A percentile compares a stretch with the other conserved stretches of the same genome.
These are phyloP conservation scores for Kwoniella bestiolae DNA, from an alignment of 768 basidiomycete species.

Conservation along the genomic window DNA sequence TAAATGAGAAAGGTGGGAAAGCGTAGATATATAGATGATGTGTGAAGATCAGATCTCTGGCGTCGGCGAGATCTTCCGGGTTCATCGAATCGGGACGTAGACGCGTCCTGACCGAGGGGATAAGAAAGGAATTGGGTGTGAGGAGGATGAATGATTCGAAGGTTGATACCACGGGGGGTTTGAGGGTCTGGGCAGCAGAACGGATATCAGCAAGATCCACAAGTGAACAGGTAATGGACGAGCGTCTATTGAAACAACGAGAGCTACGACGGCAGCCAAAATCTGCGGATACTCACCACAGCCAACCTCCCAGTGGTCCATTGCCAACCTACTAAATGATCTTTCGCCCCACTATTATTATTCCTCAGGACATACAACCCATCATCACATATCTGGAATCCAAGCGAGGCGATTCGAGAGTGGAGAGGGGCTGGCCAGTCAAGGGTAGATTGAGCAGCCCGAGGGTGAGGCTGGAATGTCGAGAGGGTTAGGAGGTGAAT, in stretches of 20 bases:
- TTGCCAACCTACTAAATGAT: constrained; percentile 49
- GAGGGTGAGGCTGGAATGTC: constrained; percentile 50
- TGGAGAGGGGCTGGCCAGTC: constrained; percentile 30
- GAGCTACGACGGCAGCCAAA: too few species aligned
- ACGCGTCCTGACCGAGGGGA: constrained; percentile 44
- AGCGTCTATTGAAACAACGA: too few species aligned
- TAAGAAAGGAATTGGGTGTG: constrained; percentile 41
- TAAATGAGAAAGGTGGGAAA: constrained; percentile 44
- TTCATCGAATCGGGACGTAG: constrained; percentile 33
- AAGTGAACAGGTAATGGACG: not conserved
- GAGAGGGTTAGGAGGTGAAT: constrained; percentile 49
- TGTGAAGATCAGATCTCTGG: constrained; percentile 37
- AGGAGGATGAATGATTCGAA: constrained; percentile 50
- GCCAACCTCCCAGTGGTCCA: constrained; percentile 50
- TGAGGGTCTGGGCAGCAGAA: constrained; percentile 32
- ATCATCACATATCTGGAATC: constrained; percentile 52
- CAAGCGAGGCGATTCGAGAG: constrained; percentile 20
- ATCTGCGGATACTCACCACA: constrained; percentile 43
- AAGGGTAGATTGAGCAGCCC: constrained; percentile 31
- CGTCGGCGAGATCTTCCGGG: constrained; percentile 37
- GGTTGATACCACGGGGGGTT: constrained; percentile 33
- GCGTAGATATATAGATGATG: constrained; percentile 50
- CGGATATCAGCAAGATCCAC: too few species aligned
- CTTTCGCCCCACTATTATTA: constrained; percentile 11
- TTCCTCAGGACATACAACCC: constrained; percentile 44